Base-by-base conservation (phyloP, 2,329 filamentous ascomycete genomes). In the Colletotrichum chrysophilum region DNA sequence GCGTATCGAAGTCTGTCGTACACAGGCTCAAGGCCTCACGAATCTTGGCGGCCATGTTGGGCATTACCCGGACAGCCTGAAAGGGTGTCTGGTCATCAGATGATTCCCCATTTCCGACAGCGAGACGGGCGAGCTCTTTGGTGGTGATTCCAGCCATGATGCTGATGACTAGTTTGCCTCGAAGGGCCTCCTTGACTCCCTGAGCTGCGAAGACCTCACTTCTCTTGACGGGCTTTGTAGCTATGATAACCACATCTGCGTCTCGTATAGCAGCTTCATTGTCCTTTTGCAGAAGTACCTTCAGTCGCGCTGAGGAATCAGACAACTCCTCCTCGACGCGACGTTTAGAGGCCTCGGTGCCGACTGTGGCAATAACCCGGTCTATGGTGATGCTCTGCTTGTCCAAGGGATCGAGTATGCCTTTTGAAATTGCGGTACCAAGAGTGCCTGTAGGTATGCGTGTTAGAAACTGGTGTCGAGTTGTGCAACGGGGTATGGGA, bases 21-120 rank as follows among this genome's bases (percentile, higher is more conserved):
- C 24, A 48, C 62, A 65, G 62, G 28, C 14, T 48, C 62, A 65
- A 65, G 4, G 62, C 62, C 62, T 65, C 62, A 7, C 36, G 62
- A 28, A 65, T 65, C 28, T 65, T 43, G 62, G 36, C 62, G 24
- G 62, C 32, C 62, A 65, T 65, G 1, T 65, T 65, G 2, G 36
- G 36, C 36, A 65, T 43, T 14, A 28, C 60, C 13, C 60, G 60
- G 60, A 64, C n/a, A n/a, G 32, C 60, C 26, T 64, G 60, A 7
- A 28, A 64, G 12, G 60, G 1, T n/a, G 13, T 0, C 1, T 38
- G 32, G 32, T 4, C n/a, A 64, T 28, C 60, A 12, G 32, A 26
- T 18, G 32, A 9, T 14, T 1, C 52, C 7, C 0, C 14, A 24
- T 56, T 1, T 12, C 52, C 13, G 14, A 18, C 21, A 18, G 2